Evolutionary conservation across 2,329 filamentous ascomycete species (phyloP).

Genomic region (Exserohilum rostratum): DNA sequence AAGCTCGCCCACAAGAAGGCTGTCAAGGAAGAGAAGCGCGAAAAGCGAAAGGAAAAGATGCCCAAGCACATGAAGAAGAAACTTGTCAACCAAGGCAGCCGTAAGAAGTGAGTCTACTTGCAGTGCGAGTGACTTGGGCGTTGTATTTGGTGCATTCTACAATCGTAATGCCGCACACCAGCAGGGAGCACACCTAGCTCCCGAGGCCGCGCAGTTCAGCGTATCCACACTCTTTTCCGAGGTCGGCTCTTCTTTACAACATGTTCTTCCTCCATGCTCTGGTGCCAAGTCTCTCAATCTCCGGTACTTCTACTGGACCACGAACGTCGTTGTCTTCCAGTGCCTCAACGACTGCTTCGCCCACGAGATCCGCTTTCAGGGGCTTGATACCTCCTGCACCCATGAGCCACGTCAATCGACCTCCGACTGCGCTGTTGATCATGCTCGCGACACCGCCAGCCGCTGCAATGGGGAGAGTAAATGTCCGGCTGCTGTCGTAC

Average conservation of each 20-base stretch:
- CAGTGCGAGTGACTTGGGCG: background rate
- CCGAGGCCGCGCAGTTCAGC: background rate
- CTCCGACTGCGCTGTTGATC: slow-evolving; percentile 78
- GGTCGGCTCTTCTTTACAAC: slow-evolving; percentile 59
- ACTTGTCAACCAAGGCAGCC: slow-evolving; percentile 67
- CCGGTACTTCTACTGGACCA: slow-evolving; percentile 76
- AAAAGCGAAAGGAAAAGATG: slow-evolving; percentile 93
- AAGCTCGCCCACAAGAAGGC: slow-evolving; percentile 88
- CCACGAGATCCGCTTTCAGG: slow-evolving; percentile 83
- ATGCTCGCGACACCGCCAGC: slow-evolving; percentile 75
- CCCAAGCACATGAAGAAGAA: slow-evolving; percentile 96
- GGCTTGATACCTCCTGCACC: slow-evolving; percentile 86
- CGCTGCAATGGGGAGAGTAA: slow-evolving; percentile 85
- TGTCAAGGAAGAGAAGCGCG: slow-evolving; percentile 93
- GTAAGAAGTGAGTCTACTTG: slow-evolving; percentile 62
- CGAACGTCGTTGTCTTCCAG: slow-evolving; percentile 73
- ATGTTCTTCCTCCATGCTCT: slow-evolving; percentile 90
- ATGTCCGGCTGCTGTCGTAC: slow-evolving; percentile 80
- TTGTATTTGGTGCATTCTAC: background rate
- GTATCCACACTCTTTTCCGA: background rate
- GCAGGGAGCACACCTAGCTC: background rate
- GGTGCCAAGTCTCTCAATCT: slow-evolving; percentile 81
- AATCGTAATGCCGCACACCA: background rate
- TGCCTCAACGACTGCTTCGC: slow-evolving; percentile 87
- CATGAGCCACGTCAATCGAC: slow-evolving; percentile 75